Evolutionary conservation across 768 basidiomycete genomes (phyloP).

Genomic region (Tubosaeta brunneosetosa): DNA sequence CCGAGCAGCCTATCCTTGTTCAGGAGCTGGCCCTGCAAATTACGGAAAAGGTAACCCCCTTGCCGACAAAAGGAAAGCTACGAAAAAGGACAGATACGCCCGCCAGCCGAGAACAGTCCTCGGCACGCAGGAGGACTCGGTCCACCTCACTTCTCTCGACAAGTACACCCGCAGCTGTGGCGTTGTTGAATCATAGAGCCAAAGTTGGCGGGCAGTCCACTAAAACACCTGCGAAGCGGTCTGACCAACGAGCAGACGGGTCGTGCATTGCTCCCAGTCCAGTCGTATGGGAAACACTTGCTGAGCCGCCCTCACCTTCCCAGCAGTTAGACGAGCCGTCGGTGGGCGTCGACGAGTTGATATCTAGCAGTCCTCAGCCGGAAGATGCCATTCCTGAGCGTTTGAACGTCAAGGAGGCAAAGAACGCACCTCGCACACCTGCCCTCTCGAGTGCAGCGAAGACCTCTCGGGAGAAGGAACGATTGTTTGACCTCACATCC

Average conservation of each 20-base stretch:
- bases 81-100: constrained; percentile 16
- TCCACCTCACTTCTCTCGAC: constrained; percentile 4
- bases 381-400: background rate
- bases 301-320: constrained; percentile 23
- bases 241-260: background rate
- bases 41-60: constrained; percentile 19
- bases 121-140: constrained; percentile 20
- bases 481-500: constrained; percentile 49
- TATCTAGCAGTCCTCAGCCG: constrained; percentile 28
- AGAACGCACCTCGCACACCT: background rate
- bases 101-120: constrained; percentile 19
- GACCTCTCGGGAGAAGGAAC: constrained; percentile 8
- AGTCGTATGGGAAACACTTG: constrained; percentile 30
- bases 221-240: constrained; percentile 13
- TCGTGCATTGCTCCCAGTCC: constrained; percentile 3
- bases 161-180: constrained; percentile 7
- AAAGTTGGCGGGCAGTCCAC: background rate
- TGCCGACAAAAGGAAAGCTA: constrained; percentile 14
- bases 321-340: constrained; percentile 27
- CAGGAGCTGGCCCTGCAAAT: constrained; percentile 17
- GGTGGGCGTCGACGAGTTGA: constrained; percentile 29
- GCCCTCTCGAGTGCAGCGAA: background rate
- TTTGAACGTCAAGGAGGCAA: constrained; percentile 11
- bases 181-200: background rate
- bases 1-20: constrained; percentile 23